phyloP scores from a whole-genome alignment of 2,329 filamentous ascomycete species.

The Saccharata proteae region DNA sequence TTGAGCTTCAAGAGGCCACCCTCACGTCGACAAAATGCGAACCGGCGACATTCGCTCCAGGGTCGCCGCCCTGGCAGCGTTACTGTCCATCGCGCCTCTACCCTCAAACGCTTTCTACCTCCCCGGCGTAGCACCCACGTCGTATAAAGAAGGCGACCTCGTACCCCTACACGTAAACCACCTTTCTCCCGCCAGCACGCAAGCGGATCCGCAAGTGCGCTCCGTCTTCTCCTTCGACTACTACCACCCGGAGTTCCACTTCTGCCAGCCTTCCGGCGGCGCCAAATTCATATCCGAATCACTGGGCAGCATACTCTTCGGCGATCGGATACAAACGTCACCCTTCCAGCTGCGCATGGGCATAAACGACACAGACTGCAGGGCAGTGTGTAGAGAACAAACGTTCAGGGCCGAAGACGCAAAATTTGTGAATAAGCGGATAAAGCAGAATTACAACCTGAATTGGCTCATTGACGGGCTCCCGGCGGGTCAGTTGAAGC shows the following conservation, averaged over 20 bases:
- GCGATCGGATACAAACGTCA: constrained; percentile 94
- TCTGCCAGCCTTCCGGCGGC: constrained; percentile 69
- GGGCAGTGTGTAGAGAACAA: constrained; percentile 57
- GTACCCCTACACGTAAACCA: constrained; percentile 90
- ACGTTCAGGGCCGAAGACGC: constrained; percentile 56
- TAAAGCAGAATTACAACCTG: constrained; percentile 75
- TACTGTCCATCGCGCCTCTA: constrained; percentile 22
- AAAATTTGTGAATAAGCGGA: constrained; percentile 70
- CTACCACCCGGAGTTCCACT: constrained; percentile 77
- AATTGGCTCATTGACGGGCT: constrained; percentile 95
- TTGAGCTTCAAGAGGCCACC: no score
- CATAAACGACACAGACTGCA: constrained; percentile 79
- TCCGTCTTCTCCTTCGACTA: constrained; percentile 96
- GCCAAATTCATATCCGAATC: constrained; percentile 75
- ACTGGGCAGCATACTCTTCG: constrained; percentile 90
- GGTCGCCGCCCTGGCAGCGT: constrained; percentile 22
- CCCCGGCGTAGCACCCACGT: constrained; percentile 86
- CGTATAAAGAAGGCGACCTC: constrained; percentile 66
- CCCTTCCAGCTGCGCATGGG: constrained; percentile 83
- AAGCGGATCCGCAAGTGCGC: constrained; percentile 67
- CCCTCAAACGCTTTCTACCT: constrained; percentile 70
- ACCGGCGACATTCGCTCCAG: constrained; percentile 15
- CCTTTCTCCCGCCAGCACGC: constrained; percentile 72
- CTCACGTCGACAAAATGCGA: constrained; percentile 24
- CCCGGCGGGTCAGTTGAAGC: constrained; percentile 73